These are phyloP conservation scores for Chlorella sorokiniana DNA, from an alignment of 139 green algal genomes.

Conservation along the genomic window DNA sequence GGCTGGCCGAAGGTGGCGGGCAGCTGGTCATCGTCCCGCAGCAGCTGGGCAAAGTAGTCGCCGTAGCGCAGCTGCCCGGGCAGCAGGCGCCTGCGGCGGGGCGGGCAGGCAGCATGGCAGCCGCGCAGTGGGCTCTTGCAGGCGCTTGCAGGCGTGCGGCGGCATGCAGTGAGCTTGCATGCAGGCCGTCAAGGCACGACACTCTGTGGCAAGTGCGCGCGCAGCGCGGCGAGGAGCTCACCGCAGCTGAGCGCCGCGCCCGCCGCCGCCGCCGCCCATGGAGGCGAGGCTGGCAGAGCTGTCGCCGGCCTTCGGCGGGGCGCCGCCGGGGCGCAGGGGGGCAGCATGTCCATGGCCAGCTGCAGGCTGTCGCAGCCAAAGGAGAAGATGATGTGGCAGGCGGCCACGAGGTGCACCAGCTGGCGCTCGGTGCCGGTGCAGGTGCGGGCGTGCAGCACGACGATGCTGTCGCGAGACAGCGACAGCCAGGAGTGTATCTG, in stretches of 20 bases:
- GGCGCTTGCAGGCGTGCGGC: background rate
- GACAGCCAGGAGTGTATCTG: slow-evolving; percentile 43
- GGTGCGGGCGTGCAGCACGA: slow-evolving; percentile 45
- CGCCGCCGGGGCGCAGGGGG: slow-evolving; percentile 23
- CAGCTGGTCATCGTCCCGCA: slow-evolving; percentile 34
- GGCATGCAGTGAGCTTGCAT: background rate
- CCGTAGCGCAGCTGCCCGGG: slow-evolving; percentile 34
- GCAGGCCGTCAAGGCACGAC: background rate
- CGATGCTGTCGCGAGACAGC: slow-evolving; percentile 30
- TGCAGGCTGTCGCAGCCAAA: slow-evolving; percentile 29
- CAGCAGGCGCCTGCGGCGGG: slow-evolving; percentile 22
- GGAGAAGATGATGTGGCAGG: slow-evolving; percentile 48
- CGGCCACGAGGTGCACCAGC: slow-evolving; percentile 35
- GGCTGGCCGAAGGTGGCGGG: slow-evolving; percentile 14
- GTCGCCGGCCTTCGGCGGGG: background rate
- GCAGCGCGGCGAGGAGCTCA: background rate
- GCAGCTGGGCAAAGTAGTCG: slow-evolving; percentile 38
- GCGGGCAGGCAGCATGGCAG: background rate
- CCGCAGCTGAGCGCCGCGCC: background rate
- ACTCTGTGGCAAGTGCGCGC: background rate
- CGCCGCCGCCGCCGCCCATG: background rate
- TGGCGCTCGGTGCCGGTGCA: slow-evolving; percentile 36
- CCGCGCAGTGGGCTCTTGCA: background rate
- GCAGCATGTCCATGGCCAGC: slow-evolving; percentile 30
- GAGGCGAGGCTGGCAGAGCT: slow-evolving; percentile 1